These are phyloP conservation scores for Phycomyces nitens DNA, from an alignment of 192 early-diverging fungal species.

Conservation along the genomic window DNA sequence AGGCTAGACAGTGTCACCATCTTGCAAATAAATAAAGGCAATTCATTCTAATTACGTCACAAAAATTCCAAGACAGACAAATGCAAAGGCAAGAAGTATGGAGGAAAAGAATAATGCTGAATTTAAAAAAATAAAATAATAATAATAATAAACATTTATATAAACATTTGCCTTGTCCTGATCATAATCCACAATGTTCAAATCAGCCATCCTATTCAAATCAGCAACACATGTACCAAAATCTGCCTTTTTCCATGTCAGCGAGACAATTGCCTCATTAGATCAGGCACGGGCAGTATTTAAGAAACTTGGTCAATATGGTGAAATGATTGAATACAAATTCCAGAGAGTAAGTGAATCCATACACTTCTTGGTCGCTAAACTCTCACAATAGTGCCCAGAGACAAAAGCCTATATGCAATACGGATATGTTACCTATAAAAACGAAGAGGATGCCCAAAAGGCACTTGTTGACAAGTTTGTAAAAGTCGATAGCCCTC, in stretches of 20 bases:
- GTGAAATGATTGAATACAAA: slow-evolving; percentile 34
- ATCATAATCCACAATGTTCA: too few relatives aligned
- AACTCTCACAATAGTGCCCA: slow-evolving; percentile 31
- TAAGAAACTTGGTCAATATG: slow-evolving; percentile 22
- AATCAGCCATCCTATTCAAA: not conserved
- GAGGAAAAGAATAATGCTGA: too few relatives aligned
- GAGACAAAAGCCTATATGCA: slow-evolving; percentile 23
- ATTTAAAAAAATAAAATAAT: too few relatives aligned
- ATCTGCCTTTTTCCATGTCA: slow-evolving; percentile 22
- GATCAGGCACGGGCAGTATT: slow-evolving; percentile 25
- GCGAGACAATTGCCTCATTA: slow-evolving; percentile 2
- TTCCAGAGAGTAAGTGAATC: slow-evolving; percentile 24
- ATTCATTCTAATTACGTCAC: too few relatives aligned
- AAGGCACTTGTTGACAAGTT: slow-evolving; percentile 22
- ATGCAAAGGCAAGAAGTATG: too few relatives aligned
- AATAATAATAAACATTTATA: too few relatives aligned
- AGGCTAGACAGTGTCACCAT: too few relatives aligned
- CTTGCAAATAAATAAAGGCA: too few relatives aligned
- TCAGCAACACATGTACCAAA: slow-evolving; percentile 2
- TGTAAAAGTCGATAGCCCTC: slow-evolving; percentile 7
- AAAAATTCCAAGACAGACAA: too few relatives aligned
- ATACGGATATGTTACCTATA: slow-evolving; percentile 30
- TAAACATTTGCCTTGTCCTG: too few relatives aligned
- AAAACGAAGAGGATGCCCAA: slow-evolving; percentile 19
- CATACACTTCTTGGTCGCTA: not conserved